A percentile compares a stretch with the other conserved stretches of the same genome.
phyloP scores from a whole-genome alignment of 805 yeast species.

The Metschnikowia sp. region DNA sequence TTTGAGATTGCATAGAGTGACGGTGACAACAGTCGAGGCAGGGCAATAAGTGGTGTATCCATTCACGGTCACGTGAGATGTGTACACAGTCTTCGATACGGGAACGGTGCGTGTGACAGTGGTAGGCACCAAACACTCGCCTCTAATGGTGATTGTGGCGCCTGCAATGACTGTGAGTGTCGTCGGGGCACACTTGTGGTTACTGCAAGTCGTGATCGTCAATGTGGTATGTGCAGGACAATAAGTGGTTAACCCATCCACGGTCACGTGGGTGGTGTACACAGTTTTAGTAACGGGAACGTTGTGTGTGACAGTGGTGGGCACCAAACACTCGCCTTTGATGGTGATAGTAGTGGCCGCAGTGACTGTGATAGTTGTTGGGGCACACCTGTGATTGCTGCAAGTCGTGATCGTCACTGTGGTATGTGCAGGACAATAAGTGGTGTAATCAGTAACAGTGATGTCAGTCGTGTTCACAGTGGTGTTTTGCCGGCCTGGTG shows the following conservation, averaged over 20 bases:
- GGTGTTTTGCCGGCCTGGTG: not conserved
- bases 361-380: slow-evolving; percentile 25
- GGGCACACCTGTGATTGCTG: slow-evolving; percentile 25
- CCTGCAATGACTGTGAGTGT: slow-evolving; percentile 26
- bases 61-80: slow-evolving; percentile 1
- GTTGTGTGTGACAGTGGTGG: slow-evolving; percentile 21
- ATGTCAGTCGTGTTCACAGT: not conserved
- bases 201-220: slow-evolving; percentile 31
- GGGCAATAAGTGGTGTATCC: not conserved
- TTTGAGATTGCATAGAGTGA: slow-evolving; percentile 30
- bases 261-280: not conserved
- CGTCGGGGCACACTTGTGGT: slow-evolving; percentile 25
- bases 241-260: slow-evolving; percentile 27
- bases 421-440: slow-evolving; percentile 20
- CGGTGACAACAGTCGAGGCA: slow-evolving; percentile 27
- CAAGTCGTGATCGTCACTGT: slow-evolving; percentile 34
- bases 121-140: slow-evolving; percentile 26
- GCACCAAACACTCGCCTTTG: slow-evolving; percentile 30
- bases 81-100: slow-evolving; percentile 17
- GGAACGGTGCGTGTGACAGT: not conserved
- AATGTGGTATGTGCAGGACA: slow-evolving; percentile 36
- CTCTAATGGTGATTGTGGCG: slow-evolving; percentile 31
- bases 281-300: not conserved
- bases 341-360: slow-evolving; percentile 33
- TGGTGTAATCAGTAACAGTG: slow-evolving; percentile 4